Evolutionary conservation across 768 basidiomycete species (phyloP).

Genomic region (Mycena alexandri): DNA sequence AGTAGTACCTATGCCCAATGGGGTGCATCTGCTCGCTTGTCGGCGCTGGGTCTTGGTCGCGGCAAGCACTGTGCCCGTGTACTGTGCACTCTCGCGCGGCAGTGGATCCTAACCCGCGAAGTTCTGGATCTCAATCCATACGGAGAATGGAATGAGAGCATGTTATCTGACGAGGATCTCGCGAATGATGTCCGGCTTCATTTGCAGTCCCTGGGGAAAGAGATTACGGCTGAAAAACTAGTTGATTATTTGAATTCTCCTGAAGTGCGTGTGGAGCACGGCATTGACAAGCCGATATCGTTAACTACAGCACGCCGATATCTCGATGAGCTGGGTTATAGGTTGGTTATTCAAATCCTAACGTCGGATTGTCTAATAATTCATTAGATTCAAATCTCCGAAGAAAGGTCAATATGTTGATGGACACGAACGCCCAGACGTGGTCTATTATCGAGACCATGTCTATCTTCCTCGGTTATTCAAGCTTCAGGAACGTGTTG

Average conservation of each 20-base stretch:
- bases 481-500: neutral
- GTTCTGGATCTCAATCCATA: constrained; percentile 30
- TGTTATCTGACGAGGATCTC: constrained; percentile 29
- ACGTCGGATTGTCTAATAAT: neutral
- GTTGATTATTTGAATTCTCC: constrained; percentile 9
- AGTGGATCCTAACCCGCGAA: constrained; percentile 14
- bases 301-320: constrained; percentile 16
- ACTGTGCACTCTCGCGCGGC: constrained; percentile 15
- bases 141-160: constrained; percentile 31
- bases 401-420: constrained; percentile 41
- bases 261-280: constrained; percentile 7
- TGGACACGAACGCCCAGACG: constrained; percentile 31
- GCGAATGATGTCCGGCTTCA: constrained; percentile 6
- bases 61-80: constrained; percentile 23
- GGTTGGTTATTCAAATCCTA: neutral
- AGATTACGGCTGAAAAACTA: constrained; percentile 22
- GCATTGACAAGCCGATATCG: constrained; percentile 16
- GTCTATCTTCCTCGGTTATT: constrained; percentile 37
- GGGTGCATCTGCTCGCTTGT: constrained; percentile 29
- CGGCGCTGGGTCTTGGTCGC: constrained; percentile 23
- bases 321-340: constrained; percentile 23
- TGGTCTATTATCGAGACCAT: constrained; percentile 34
- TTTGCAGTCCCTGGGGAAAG: constrained; percentile 33
- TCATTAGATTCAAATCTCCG: constrained; percentile 12
- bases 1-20: constrained; percentile 3